Evolutionary conservation across 1,284 basidiomycete species (phyloP), one percentile per base, ranked within the genome.

Genomic region (Ceratobasidium sp.): DNA sequence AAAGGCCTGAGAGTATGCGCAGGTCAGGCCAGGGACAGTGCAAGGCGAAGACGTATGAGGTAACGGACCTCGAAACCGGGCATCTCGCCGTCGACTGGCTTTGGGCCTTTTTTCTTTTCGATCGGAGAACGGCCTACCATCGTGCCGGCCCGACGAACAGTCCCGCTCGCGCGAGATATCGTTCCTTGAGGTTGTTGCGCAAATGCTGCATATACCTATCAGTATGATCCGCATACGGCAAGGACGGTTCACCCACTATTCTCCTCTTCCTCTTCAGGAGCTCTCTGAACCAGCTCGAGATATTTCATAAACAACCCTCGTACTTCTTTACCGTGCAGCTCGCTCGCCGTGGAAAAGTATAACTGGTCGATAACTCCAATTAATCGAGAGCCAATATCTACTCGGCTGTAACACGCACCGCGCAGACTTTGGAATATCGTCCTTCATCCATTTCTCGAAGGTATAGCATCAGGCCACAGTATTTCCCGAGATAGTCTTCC

Each of bases 381-480:
- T 30, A 72, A 59, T 39, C 23, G 69, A 43, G 14, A 39, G 16
- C 41, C 57, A 21, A 23, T 52, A 6, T 18, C 23, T 36, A 16
- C 1, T 43, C 28, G 23, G 1, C 26, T 16, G 23, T 41, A 57
- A 14, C 14, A 85, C 92, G 73, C 78, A 97, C 95, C 60, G 90
- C 92, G 78, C 94, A 97, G 39, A 97, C 81, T 78, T 92, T 92
- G 52, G 89, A 91, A 80, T 97, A 97, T 32, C 90, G 80, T 62
- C 81, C 82, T 79, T 96, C 92, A 72, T 96, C 94, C 89, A 97
- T 96, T 82, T 99, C 97, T 79, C 96, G 96, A 75, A 98, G 83
- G 79, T 97, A 99, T 16, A 98, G 84, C 81, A 98, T 89, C 59
- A 99, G 80, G 1, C 96, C 96, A 58, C 92, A 89, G 80, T 98